Percentiles rank a stretch among this genome's conserved stretches.
Evolutionary conservation across 345 rosid genomes (phyloP).

Genomic region (Corchorus olitorius): DNA sequence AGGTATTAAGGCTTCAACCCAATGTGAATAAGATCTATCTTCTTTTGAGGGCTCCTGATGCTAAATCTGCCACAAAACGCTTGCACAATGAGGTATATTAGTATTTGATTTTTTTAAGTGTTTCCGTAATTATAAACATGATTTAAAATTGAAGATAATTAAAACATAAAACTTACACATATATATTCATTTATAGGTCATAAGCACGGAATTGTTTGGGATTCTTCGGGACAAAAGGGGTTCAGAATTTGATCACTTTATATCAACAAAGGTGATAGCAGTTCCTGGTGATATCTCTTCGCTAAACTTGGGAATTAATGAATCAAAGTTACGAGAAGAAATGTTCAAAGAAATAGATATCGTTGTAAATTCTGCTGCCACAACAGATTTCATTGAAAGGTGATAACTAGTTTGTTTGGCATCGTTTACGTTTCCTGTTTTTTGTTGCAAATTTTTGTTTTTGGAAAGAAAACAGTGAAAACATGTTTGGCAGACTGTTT

Average conservation of each 20-base stretch:
- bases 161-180: neutral
- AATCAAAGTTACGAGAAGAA: conserved; percentile 25
- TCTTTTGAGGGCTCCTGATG: conserved; percentile 69
- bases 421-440: too few relatives aligned
- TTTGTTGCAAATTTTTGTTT: too few relatives aligned
- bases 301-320: conserved; percentile 33
- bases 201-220: conserved; percentile 33
- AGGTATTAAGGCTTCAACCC: conserved; percentile 72
- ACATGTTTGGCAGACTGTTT: too few relatives aligned
- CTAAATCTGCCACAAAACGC: conserved; percentile 59
- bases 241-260: conserved; percentile 9
- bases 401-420: too few relatives aligned
- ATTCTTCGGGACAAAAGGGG: conserved; percentile 24
- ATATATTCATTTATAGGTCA: conserved; percentile 9
- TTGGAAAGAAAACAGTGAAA: too few relatives aligned
- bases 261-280: conserved; percentile 22
- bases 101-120: too few relatives aligned
- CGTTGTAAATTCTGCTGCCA: conserved; percentile 32
- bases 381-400: conserved; percentile 51
- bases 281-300: conserved; percentile 38
- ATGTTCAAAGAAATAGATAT: conserved; percentile 39
- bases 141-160: neutral
- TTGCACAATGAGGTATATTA: conserved; percentile 55
- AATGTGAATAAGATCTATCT: conserved; percentile 73
- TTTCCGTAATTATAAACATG: too few relatives aligned